Evolutionary conservation across 2,329 filamentous ascomycete genomes (phyloP).

Genomic region (Diatrype stigma): DNA sequence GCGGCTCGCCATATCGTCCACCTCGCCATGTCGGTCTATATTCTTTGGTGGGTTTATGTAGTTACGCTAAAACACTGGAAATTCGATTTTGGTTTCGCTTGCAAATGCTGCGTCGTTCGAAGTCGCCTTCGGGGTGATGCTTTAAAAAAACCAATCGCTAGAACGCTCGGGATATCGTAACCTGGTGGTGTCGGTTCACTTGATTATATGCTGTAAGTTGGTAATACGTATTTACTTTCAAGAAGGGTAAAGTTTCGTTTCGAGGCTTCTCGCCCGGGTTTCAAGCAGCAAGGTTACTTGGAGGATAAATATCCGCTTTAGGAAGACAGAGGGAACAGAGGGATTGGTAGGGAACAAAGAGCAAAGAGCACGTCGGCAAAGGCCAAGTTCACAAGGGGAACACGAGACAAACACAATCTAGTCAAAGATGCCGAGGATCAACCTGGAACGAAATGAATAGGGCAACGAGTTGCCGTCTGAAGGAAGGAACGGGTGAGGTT

Average conservation of each 20-base stretch:
- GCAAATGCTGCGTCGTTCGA: neutral
- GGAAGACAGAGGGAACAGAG: slow-evolving; percentile 2
- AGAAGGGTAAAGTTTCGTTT: neutral
- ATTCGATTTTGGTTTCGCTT: neutral
- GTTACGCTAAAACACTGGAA: slow-evolving; percentile 6
- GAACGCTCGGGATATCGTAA: neutral
- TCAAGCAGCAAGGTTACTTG: neutral
- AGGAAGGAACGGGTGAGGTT: slow-evolving; percentile 12
- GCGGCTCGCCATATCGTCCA: slow-evolving; percentile 26
- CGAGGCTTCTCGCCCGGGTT: neutral
- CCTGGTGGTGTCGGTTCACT: neutral
- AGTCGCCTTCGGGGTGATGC: neutral
- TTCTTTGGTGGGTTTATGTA: neutral
- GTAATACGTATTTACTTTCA: neutral
- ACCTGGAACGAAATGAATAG: slow-evolving; percentile 48
- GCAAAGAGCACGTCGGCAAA: slow-evolving; percentile 15
- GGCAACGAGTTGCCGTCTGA: slow-evolving; percentile 25
- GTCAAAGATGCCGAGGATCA: slow-evolving; percentile 50
- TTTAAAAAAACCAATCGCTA: neutral
- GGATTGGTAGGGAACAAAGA: slow-evolving; percentile 5
- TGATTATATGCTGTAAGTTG: neutral
- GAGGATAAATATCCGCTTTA: neutral
- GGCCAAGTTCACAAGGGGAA: slow-evolving; percentile 9
- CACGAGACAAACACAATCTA: slow-evolving; percentile 16
- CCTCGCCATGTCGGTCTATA: slow-evolving; percentile 22